phyloP scores from a whole-genome alignment of 2,329 filamentous ascomycete genomes.

The Pseudogymnoascus sp. region DNA sequence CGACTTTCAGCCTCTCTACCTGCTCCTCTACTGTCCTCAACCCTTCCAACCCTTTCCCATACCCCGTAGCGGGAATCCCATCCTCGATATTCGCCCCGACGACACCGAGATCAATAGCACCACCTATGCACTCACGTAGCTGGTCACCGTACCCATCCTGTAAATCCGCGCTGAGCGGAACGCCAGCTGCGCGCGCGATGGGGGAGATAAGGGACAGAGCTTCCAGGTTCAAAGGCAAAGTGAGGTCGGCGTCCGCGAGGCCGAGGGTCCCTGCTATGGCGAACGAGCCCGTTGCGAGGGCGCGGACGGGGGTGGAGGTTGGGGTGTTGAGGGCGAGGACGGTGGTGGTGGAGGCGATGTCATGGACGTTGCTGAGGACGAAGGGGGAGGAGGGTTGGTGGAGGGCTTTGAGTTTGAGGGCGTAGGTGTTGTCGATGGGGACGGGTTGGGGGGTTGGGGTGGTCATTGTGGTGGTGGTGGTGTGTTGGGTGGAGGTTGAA shows the following conservation, averaged over 20 bases:
- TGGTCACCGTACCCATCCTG: constrained; percentile 52
- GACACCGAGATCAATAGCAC: constrained; percentile 43
- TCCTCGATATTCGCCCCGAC: constrained; percentile 57
- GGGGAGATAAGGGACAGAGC: constrained; percentile 39
- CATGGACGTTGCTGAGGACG: constrained; percentile 50
- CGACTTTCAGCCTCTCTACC: constrained; percentile 38
- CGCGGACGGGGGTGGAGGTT: constrained; percentile 7
- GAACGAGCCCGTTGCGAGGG: constrained; percentile 32
- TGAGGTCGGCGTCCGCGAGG: constrained; percentile 41
- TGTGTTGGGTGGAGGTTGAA: neutral
- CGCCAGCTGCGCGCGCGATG: constrained; percentile 33
- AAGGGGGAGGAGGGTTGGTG: constrained; percentile 46
- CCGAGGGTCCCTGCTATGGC: constrained; percentile 42
- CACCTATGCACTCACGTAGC: constrained; percentile 38
- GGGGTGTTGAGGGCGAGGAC: constrained; percentile 37
- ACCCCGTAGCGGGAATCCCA: constrained; percentile 13
- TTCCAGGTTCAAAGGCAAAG: constrained; percentile 43
- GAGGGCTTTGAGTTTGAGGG: constrained; percentile 34
- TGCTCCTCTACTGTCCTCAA: constrained; percentile 38
- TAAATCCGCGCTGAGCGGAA: constrained; percentile 50
- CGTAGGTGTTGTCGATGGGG: constrained; percentile 13
- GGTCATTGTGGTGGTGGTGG: neutral
- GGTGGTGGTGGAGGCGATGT: constrained; percentile 40
- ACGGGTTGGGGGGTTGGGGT: neutral
- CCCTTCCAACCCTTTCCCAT: constrained; percentile 27